Evolutionary conservation across 176 grass and related monocot species (phyloP).

Genomic region (Typha latifolia): DNA sequence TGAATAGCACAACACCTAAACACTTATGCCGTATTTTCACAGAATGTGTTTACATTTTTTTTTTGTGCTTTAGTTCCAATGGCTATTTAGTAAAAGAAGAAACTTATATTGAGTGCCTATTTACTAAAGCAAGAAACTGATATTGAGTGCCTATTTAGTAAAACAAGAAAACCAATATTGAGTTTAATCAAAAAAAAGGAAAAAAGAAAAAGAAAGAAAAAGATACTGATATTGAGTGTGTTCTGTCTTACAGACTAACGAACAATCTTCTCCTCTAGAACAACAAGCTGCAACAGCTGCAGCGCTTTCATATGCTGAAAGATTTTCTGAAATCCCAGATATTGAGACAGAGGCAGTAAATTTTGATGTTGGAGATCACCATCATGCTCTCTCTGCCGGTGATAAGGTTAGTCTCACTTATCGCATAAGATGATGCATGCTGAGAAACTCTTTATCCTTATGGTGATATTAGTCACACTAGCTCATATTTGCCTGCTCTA

Average conservation of each 20-base stretch:
- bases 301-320: conserved; percentile 54
- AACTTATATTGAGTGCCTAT: no score
- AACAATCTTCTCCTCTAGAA: conserved; percentile 49
- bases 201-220: no score
- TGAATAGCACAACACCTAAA: no score
- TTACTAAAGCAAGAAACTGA: no score
- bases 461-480: background rate
- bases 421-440: background rate
- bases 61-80: no score
- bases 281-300: conserved; percentile 58
- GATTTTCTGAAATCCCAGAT: conserved; percentile 74
- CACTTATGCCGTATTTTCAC: no score
- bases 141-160: no score
- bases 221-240: conserved; percentile 11
- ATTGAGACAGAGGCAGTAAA: conserved; percentile 23
- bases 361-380: conserved; percentile 16
- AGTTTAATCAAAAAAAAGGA: no score
- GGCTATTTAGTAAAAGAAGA: no score
- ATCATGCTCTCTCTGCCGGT: conserved; percentile 24
- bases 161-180: no score
- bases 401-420: conserved; percentile 40
- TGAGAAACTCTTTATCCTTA: background rate
- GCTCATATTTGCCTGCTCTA: no score
- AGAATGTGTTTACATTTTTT: no score
- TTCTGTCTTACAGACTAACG: conserved; percentile 41